These are phyloP conservation scores for Russula earlei DNA, from an alignment of 768 basidiomycete species.

Conservation along the genomic window DNA sequence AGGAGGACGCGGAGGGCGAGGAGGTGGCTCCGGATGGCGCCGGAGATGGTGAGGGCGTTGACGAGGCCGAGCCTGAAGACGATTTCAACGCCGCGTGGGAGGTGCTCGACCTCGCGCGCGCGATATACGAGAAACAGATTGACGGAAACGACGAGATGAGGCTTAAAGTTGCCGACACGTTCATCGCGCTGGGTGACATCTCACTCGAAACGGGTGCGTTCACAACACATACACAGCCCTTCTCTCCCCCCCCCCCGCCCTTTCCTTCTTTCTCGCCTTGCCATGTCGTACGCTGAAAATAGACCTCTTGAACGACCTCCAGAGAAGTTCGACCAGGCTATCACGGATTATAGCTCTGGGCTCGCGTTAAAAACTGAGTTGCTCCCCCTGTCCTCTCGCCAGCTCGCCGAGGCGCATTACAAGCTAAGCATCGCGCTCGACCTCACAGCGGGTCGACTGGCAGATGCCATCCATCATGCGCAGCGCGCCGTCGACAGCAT, in stretches of 20 bases:
- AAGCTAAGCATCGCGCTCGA: constrained; percentile 92
- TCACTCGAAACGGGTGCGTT: constrained; percentile 85
- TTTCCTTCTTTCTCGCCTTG: neutral
- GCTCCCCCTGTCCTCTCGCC: constrained; percentile 80
- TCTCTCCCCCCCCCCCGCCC: neutral
- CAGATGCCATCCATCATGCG: constrained; percentile 74
- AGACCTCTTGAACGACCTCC: constrained; percentile 10
- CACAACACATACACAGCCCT: neutral
- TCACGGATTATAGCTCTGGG: constrained; percentile 75
- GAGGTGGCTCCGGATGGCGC: constrained; percentile 37
- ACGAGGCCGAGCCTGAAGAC: constrained; percentile 74
- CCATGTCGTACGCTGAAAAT: no score
- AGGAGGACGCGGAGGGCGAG: constrained; percentile 36
- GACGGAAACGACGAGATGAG: constrained; percentile 51
- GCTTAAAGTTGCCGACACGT: constrained; percentile 85
- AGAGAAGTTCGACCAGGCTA: constrained; percentile 97
- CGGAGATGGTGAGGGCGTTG: constrained; percentile 52
- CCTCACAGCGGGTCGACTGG: constrained; percentile 74
- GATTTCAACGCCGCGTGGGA: constrained; percentile 99
- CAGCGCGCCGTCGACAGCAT: constrained; percentile 76
- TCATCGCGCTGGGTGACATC: constrained; percentile 89
- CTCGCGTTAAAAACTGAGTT: constrained; percentile 63
- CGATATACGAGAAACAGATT: constrained; percentile 67
- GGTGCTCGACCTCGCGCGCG: constrained; percentile 87
- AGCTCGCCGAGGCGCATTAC: constrained; percentile 90